A percentile compares a stretch with the other conserved stretches of the same genome.
Conservation (phyloP, 768 basidiomycete genomes). For the Trametes sanguinea region DNA sequence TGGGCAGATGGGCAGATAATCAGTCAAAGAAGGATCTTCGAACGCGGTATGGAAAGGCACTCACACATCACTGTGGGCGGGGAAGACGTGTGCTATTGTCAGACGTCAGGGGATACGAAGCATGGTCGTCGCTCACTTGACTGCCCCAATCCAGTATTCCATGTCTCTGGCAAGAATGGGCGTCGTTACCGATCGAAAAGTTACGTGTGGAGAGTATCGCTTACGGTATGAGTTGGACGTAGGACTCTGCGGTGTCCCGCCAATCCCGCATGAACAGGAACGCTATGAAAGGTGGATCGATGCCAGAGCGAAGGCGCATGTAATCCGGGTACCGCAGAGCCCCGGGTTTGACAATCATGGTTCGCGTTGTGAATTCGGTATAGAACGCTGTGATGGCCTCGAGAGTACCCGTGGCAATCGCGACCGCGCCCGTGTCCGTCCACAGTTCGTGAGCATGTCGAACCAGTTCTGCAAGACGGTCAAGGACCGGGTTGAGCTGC, state of each 20-base stretch:
- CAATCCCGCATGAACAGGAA: conserved; percentile 36
- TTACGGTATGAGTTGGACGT: conserved; percentile 42
- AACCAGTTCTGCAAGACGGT: conserved; percentile 4
- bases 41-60: background rate
- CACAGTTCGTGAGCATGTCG: conserved; percentile 3
- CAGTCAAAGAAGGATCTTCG: background rate
- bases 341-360: conserved; percentile 28
- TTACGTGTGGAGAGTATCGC: background rate
- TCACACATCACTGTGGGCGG: conserved; percentile 9
- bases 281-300: conserved; percentile 38
- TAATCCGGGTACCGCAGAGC: conserved; percentile 36
- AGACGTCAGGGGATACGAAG: background rate
- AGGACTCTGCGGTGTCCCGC: conserved; percentile 29
- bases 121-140: conserved; percentile 2
- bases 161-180: background rate
- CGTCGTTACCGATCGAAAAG: background rate
- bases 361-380: conserved; percentile 35
- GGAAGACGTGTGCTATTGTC: too few relatives aligned
- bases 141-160: conserved; percentile 14
- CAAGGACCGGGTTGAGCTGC: conserved; percentile 6
- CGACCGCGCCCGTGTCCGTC: conserved; percentile 5
- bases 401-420: conserved; percentile 35
- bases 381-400: conserved; percentile 39
- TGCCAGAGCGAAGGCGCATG: conserved; percentile 34
- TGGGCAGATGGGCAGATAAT: background rate